A percentile compares a stretch with the other conserved stretches of the same genome.
Evolutionary conservation across 2,329 filamentous ascomycete species (phyloP).

Genomic region (Acephala macrosclerotiorum): DNA sequence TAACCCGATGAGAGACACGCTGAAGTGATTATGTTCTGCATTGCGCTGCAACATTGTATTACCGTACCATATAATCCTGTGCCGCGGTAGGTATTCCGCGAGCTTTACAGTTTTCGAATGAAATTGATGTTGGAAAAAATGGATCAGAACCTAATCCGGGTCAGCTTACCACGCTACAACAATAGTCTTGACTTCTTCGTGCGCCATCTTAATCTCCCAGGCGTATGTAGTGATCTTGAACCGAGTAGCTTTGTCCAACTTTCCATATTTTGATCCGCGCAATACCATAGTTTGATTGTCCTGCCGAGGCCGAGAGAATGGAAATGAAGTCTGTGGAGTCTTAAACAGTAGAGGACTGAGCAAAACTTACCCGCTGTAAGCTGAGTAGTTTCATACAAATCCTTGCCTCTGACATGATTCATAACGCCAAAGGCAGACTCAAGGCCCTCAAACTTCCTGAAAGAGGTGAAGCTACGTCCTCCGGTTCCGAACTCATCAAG

Average conservation of each 20-base stretch:
- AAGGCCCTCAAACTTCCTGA: not conserved
- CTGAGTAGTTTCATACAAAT: not conserved
- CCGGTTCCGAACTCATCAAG: not conserved
- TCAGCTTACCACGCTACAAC: no score
- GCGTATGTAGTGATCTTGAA: no score
- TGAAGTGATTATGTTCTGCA: not conserved
- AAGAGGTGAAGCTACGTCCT: not conserved
- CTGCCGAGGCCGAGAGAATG: no score
- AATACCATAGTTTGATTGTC: no score
- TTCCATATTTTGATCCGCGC: no score
- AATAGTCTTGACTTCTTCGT: no score
- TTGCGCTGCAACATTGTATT: not conserved
- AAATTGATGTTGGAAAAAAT: not conserved
- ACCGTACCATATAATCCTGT: not conserved
- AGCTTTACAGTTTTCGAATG: not conserved
- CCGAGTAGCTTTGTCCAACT: no score
- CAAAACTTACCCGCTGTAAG: not conserved
- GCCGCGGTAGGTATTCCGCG: not conserved
- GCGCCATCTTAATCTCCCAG: no score
- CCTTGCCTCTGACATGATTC: not conserved
- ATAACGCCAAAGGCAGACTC: not conserved
- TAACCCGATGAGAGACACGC: not conserved
- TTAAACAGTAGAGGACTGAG: no score
- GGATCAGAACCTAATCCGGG: not conserved
- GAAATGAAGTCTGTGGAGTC: no score